Evolutionary conservation across 768 basidiomycete species (phyloP), one percentile per base, ranked within the genome.

Genomic region (Trametes maxima): DNA sequence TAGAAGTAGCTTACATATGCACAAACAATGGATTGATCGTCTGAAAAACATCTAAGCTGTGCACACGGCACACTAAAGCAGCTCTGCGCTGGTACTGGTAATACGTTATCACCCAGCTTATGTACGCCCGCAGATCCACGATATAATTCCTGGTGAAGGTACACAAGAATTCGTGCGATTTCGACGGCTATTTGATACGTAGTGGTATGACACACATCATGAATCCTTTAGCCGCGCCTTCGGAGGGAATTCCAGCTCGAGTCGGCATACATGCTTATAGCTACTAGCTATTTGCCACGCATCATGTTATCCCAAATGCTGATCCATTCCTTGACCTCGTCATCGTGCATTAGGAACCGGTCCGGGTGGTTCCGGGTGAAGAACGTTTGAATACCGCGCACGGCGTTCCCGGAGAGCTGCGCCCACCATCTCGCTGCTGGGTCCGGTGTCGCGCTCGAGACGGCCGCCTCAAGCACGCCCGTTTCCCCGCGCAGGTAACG

Each of bases 1-100:
- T 58, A 58, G 57, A 43, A 35, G 47, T 58, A 58, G 57, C 57
- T 58, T 58, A 58, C 57, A 50, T 24, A 50, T 50, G 39, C 48
- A 39, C 48, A 50, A 50, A 50, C 47, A 44, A 33, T 42, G 37
- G 39, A 55, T 55, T 28, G 43, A 17, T 17, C 28, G 28, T 3
- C 28, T 33, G 28, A 8, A 33, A 33, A 3, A 8, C 28, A 33
- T 33, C 28, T 8, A 33, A 33, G 28, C 8, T 33, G 28, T 33
- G 28, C 8, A 33, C 28, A 33, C 28, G 8, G 28, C 28, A 8
- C 28, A 3, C 28, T 8, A 3, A 33, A 33, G 28, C 8, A 33
- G 28, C 8, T 33, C 4, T 3, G 28, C 28, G 4, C 28, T 33
- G 8, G 28, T 33, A 33, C 28, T 33, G 4, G 28, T 33, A 33